Percentiles rank a stretch among this genome's conserved stretches.
phyloP scores from a whole-genome alignment of 805 yeast genomes.

The Ogataea nitratoaversa region DNA sequence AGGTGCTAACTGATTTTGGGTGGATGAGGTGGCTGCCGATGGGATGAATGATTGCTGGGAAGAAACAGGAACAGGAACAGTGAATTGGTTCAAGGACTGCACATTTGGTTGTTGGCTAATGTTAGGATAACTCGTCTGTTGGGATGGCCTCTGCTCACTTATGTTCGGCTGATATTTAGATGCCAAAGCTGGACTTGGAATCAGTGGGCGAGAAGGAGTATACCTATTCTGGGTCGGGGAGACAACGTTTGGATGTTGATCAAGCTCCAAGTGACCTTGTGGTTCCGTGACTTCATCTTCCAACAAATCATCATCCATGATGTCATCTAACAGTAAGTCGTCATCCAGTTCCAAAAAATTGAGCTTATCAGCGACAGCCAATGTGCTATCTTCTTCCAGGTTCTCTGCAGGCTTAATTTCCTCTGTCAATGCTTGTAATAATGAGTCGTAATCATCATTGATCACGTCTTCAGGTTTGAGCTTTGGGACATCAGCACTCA shows the following conservation, averaged over 20 bases:
- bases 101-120: background rate
- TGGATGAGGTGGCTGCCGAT: slow-evolving; percentile 2
- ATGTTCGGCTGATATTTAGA: slow-evolving; percentile 1
- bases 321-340: slow-evolving; percentile 34
- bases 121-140: background rate
- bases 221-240: background rate
- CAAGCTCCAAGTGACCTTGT: too few species aligned
- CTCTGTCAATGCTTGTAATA: slow-evolving; percentile 5
- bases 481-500: background rate
- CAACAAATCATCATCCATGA: slow-evolving; percentile 36
- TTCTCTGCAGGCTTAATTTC: background rate
- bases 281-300: slow-evolving; percentile 22
- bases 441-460: slow-evolving; percentile 6
- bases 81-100: slow-evolving; percentile 1
- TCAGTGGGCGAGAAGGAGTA: too few species aligned
- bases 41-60: slow-evolving; percentile 1
- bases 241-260: background rate
- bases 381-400: too few species aligned
- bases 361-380: slow-evolving; percentile 35
- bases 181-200: background rate
- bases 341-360: slow-evolving; percentile 41
- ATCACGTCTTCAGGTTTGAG: background rate
- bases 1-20: background rate
- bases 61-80: background rate
- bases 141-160: too few species aligned